phyloP scores from a whole-genome alignment of 345 rosid species.

The Arabis alpina region DNA sequence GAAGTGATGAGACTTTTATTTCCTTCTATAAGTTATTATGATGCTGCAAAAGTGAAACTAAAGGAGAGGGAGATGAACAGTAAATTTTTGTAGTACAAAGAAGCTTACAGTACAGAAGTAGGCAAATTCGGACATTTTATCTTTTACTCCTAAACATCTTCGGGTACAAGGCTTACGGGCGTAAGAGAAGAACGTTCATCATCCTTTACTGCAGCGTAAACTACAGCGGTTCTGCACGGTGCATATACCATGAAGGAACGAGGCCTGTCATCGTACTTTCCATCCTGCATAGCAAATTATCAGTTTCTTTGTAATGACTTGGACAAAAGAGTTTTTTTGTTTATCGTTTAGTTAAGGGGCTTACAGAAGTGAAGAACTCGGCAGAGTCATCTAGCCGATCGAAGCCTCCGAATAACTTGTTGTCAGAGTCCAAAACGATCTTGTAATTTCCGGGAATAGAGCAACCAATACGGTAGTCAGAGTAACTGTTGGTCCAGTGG shows the following conservation, averaged over 20 bases:
- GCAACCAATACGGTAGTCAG: constrained; percentile 85
- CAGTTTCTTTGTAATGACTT: constrained; percentile 15
- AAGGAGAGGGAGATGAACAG: constrained; percentile 10
- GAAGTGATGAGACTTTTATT: constrained; percentile 25
- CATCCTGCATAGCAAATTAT: constrained; percentile 59
- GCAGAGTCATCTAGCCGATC: constrained; percentile 62
- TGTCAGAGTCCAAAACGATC: constrained; percentile 86
- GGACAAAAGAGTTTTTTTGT: background rate
- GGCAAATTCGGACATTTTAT: constrained; percentile 4
- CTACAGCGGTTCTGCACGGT: constrained; percentile 85
- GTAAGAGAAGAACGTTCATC: constrained; percentile 34
- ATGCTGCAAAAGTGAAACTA: constrained; percentile 30
- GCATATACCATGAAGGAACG: constrained; percentile 78
- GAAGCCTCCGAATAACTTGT: constrained; percentile 77
- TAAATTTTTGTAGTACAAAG: constrained; percentile 34
- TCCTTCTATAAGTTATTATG: constrained; percentile 4
- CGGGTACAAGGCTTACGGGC: constrained; percentile 32
- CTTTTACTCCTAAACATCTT: constrained; percentile 30
- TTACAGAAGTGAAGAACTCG: constrained; percentile 75
- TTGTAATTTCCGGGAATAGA: constrained; percentile 84
- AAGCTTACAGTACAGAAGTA: constrained; percentile 37
- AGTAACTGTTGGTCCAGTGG: constrained; percentile 88
- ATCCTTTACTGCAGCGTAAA: constrained; percentile 70
- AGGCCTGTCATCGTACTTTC: constrained; percentile 69
- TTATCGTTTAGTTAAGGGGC: constrained; percentile 34